Conservation (phyloP, 345 rosid genomes). For the Salix suchowensis region DNA sequence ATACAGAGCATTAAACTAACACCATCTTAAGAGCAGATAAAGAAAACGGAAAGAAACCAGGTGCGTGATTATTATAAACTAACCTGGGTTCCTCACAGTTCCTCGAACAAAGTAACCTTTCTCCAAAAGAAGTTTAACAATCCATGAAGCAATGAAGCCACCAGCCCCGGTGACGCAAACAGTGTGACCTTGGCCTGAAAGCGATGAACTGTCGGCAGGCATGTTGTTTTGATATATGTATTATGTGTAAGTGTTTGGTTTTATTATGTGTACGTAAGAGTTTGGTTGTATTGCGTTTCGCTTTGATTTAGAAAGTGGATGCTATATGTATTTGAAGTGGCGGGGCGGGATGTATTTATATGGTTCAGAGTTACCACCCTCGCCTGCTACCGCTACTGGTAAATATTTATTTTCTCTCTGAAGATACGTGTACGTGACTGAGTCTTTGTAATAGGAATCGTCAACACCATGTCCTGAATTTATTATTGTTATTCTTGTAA, state of each 20-base stretch:
- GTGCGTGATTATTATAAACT: too few relatives aligned
- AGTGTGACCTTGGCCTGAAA: conserved; percentile 43
- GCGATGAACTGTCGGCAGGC: conserved; percentile 24
- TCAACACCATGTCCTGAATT: too few relatives aligned
- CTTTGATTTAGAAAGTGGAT: too few relatives aligned
- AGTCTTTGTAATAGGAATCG: too few relatives aligned
- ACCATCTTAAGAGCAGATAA: neutral
- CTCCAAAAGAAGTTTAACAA: conserved; percentile 75
- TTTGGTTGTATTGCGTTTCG: too few relatives aligned
- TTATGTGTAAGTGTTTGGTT: neutral
- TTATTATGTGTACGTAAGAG: neutral
- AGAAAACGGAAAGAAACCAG: neutral
- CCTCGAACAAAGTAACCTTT: conserved; percentile 79
- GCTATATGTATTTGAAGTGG: neutral
- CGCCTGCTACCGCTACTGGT: neutral
- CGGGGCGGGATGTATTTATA: neutral
- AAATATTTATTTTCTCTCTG: neutral
- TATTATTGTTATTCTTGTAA: too few relatives aligned
- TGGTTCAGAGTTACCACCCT: neutral
- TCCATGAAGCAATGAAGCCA: conserved; percentile 97
- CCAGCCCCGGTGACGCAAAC: conserved; percentile 98
- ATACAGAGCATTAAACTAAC: neutral
- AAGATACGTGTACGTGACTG: too few relatives aligned
- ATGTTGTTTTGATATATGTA: neutral
- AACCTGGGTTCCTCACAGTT: conserved; percentile 86